Conservation (phyloP, 2,329 filamentous ascomycete genomes). For the Mycosphaerella sp. region DNA sequence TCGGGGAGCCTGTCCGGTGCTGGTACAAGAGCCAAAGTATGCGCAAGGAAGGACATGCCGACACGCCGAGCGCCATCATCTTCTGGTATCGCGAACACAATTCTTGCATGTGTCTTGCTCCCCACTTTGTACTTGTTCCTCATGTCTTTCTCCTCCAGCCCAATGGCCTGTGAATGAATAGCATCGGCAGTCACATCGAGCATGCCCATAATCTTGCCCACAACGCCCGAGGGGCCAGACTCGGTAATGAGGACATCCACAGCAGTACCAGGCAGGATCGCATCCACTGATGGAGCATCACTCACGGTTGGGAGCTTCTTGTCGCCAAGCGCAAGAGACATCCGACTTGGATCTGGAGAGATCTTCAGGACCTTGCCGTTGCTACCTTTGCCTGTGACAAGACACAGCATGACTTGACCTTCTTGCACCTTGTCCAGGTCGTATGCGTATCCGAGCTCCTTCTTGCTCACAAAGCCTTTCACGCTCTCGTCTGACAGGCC, state of each 20-base stretch:
- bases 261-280: constrained; percentile 85
- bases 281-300: constrained; percentile 78
- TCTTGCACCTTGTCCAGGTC: constrained; percentile 66
- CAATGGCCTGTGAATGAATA: constrained; percentile 75
- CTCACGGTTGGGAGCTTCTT: constrained; percentile 43
- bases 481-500: constrained; percentile 63
- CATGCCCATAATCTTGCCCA: constrained; percentile 86
- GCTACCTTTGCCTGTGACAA: constrained; percentile 66
- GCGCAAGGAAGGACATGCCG: constrained; percentile 81
- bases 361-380: constrained; percentile 83
- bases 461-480: constrained; percentile 78
- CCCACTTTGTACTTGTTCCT: constrained; percentile 75
- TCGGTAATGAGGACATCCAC: constrained; percentile 80
- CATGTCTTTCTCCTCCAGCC: constrained; percentile 61
- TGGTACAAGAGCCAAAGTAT: constrained; percentile 61
- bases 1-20: constrained; percentile 36
- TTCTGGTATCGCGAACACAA: constrained; percentile 80
- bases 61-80: constrained; percentile 69
- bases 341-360: constrained; percentile 58
- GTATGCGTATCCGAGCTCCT: constrained; percentile 65
- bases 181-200: constrained; percentile 86
- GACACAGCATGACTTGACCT: constrained; percentile 77
- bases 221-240: constrained; percentile 65
- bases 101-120: constrained; percentile 74
- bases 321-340: constrained; percentile 16